Base-by-base conservation (phyloP, 2,329 filamentous ascomycete species). In the Ascochyta koolunga region DNA sequence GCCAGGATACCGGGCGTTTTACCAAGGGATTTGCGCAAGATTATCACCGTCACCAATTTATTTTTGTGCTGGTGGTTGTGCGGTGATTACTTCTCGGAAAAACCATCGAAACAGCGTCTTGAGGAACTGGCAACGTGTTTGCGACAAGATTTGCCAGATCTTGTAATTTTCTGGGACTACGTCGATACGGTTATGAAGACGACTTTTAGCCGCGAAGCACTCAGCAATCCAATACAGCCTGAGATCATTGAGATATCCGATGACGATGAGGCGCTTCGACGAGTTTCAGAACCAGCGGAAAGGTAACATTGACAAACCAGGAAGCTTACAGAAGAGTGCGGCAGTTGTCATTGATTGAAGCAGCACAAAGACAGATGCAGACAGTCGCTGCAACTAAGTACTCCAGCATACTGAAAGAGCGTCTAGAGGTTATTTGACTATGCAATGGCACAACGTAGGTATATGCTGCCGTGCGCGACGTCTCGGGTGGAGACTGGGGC, bases 31-130 rank as follows among this genome's bases (percentile, higher is more conserved):
- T 43, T 66, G 27, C n/a, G 42, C 3, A 69, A 69, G 25, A 70
- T 73, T 1, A 18, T 61, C 0, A 55, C 33, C 0, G 59, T 73
- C 13, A 67, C 69, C 2, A 68, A 50, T 11, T 48, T 76, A 0
- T 76, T 74, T 37, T 38, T 73, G 8, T 74, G 65, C 22, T 77
- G 73, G 73, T 72, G 67, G 67, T 43, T 69, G 6, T 66, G 61
- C 22, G 59, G 58, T n/a, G 58, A 70, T 25, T 68, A 60, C 32
- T 53, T 63, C 16, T 29, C 45, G 18, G 50, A 46, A 10, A 27
- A 53, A n/a, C 49, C 62, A 4, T 41, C 59, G 0, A 25, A 38
- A 6, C 24, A 11, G 49, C 50, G 59, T 2, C 54, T 72, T 0
- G 39, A 61, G 24, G 63, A 69, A 25, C 41, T 72, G 1, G 38